Conservation (phyloP, 2,329 filamentous ascomycete species). For the Fonsecaea multimorphosa region DNA sequence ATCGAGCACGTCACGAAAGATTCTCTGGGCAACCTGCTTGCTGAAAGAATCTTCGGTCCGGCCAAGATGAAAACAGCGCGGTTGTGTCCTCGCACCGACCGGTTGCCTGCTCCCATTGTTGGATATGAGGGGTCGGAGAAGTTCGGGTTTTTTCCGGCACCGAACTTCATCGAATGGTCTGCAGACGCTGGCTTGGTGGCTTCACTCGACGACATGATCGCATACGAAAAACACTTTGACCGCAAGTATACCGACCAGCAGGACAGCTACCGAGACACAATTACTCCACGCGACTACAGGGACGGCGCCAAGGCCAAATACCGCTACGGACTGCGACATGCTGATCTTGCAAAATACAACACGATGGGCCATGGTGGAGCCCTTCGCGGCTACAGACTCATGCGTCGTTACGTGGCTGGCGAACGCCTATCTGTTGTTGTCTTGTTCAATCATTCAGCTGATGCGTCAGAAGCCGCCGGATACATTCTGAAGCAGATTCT, state of each 20-base stretch:
- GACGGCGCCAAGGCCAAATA: constrained; percentile 49
- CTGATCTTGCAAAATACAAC: constrained; percentile 39
- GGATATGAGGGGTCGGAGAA: constrained; percentile 53
- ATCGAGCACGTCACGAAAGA: constrained; percentile 49
- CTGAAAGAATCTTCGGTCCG: constrained; percentile 49
- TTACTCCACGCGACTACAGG: constrained; percentile 42
- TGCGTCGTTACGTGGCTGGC: constrained; percentile 46
- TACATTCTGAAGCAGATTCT: constrained; percentile 45
- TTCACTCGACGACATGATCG: constrained; percentile 55
- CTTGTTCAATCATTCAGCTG: constrained; percentile 50
- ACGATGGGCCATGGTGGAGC: constrained; percentile 51
- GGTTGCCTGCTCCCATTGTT: constrained; percentile 49
- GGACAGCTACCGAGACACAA: constrained; percentile 46
- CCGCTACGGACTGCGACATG: constrained; percentile 46
- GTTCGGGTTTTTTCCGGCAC: constrained; percentile 46
- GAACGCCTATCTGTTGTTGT: constrained; percentile 49
- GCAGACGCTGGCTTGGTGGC: constrained; percentile 55
- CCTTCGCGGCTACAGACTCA: constrained; percentile 50
- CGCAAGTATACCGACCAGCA: constrained; percentile 41
- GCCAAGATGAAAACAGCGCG: constrained; percentile 52
- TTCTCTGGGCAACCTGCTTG: constrained; percentile 46
- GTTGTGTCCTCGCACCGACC: constrained; percentile 47
- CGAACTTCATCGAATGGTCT: constrained; percentile 55
- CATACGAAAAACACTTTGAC: constrained; percentile 53
- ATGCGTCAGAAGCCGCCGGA: constrained; percentile 41